Percentiles rank a stretch among this genome's conserved stretches.
Evolutionary conservation across 352 stramenopile genomes (phyloP).

Genomic region (Phytopythium sindhum): DNA sequence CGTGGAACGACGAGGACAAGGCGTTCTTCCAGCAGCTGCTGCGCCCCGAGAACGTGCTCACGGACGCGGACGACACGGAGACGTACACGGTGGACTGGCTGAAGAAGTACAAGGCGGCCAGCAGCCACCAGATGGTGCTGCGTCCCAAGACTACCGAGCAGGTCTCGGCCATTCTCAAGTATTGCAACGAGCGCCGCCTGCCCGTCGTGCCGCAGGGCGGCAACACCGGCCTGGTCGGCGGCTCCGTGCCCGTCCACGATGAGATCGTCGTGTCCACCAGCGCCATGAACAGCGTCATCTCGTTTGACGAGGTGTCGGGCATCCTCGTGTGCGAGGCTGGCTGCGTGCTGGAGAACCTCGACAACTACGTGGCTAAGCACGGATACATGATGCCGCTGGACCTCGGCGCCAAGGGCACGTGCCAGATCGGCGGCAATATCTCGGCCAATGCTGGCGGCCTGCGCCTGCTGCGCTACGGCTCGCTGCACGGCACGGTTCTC

Average conservation of each 20-base stretch:
- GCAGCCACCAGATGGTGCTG: slow-evolving; percentile 73
- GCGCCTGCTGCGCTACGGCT: slow-evolving; percentile 93
- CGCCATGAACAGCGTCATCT: slow-evolving; percentile 90
- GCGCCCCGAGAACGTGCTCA: slow-evolving; percentile 60
- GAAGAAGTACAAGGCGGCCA: slow-evolving; percentile 75
- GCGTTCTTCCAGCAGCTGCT: slow-evolving; percentile 62
- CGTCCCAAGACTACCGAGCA: slow-evolving; percentile 85
- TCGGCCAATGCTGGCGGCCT: slow-evolving; percentile 95
- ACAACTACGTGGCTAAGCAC: slow-evolving; percentile 82
- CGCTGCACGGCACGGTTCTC: slow-evolving; percentile 92
- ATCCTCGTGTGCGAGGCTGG: slow-evolving; percentile 89
- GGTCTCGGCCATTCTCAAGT: slow-evolving; percentile 87
- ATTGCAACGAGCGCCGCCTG: slow-evolving; percentile 90
- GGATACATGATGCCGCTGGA: slow-evolving; percentile 94
- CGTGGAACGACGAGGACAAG: slow-evolving; percentile 65
- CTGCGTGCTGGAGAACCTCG: slow-evolving; percentile 93
- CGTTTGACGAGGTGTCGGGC: slow-evolving; percentile 85
- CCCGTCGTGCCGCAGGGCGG: slow-evolving; percentile 94
- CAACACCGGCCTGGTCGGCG: slow-evolving; percentile 97
- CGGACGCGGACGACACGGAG: slow-evolving; percentile 59
- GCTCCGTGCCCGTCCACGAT: slow-evolving; percentile 84
- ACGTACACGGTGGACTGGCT: slow-evolving; percentile 82
- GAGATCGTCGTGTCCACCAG: slow-evolving; percentile 94
- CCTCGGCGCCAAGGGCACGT: slow-evolving; percentile 97
- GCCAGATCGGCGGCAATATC: slow-evolving; percentile 96